phyloP scores from a whole-genome alignment of 2,329 filamentous ascomycete genomes.

The Fusarium euwallaceae region DNA sequence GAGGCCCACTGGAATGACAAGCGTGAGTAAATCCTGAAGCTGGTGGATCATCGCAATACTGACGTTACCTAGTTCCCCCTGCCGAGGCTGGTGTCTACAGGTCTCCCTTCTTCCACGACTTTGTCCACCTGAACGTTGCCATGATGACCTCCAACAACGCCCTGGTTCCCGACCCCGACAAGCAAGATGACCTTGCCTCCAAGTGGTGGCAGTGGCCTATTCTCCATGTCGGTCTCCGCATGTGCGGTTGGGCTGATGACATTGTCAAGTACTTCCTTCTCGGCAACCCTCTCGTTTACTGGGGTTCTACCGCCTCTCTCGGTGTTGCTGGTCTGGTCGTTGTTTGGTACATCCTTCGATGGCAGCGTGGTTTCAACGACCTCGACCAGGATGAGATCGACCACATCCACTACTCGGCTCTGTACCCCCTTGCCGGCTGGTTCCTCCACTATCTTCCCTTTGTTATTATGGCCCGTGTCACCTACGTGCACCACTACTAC shows the following conservation, averaged over 20 bases:
- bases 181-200: constrained; percentile 97
- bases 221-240: constrained; percentile 92
- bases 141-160: constrained; percentile 99
- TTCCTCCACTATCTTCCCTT: constrained; percentile 97
- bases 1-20: constrained; percentile 95
- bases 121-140: constrained; percentile 96
- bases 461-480: constrained; percentile 97
- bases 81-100: constrained; percentile 93
- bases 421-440: constrained; percentile 95
- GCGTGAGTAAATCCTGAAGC: constrained; percentile 70
- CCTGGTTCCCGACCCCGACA: constrained; percentile 95
- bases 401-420: constrained; percentile 91
- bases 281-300: constrained; percentile 96
- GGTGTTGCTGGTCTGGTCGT: constrained; percentile 79
- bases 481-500: constrained; percentile 99
- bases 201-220: constrained; percentile 99
- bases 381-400: constrained; percentile 85
- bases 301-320: constrained; percentile 87
- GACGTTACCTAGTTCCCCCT: constrained; percentile 76
- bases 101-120: constrained; percentile 97
- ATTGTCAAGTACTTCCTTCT: constrained; percentile 99
- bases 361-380: constrained; percentile 94
- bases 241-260: constrained; percentile 98
- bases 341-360: constrained; percentile 89
- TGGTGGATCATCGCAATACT: constrained; percentile 5